Conservation (phyloP, 2,329 filamentous ascomycete genomes). For the Zymoseptoria crescenta region DNA sequence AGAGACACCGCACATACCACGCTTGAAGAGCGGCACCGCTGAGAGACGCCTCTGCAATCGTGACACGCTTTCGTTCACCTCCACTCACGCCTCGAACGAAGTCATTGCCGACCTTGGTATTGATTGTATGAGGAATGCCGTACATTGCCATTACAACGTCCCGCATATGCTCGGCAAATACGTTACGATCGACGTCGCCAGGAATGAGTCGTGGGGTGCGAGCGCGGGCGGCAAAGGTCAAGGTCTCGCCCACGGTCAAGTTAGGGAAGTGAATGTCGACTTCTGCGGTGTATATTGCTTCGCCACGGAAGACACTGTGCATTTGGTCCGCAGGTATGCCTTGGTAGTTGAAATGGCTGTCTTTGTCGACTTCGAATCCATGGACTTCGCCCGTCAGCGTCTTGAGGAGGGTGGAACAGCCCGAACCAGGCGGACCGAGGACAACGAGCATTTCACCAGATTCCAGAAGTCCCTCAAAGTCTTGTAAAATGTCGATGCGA, state of each 20-base stretch:
- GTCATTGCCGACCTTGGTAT: conserved; percentile 68
- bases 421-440: conserved; percentile 58
- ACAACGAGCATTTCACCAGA: conserved; percentile 71
- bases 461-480: conserved; percentile 61
- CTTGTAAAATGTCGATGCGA: conserved; percentile 53
- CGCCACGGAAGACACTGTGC: conserved; percentile 69
- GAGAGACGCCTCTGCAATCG: conserved; percentile 69
- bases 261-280: conserved; percentile 75
- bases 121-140: conserved; percentile 63
- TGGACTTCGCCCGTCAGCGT: conserved; percentile 76
- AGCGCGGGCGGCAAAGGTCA: conserved; percentile 67
- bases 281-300: conserved; percentile 81
- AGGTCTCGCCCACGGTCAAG: conserved; percentile 68
- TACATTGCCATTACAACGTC: conserved; percentile 71
- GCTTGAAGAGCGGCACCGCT: conserved; percentile 54
- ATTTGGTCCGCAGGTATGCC: conserved; percentile 66
- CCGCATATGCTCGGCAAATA: conserved; percentile 55
- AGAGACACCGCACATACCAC: conserved; percentile 50
- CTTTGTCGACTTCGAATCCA: conserved; percentile 64
- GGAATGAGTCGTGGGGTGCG: conserved; percentile 57
- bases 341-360: conserved; percentile 75
- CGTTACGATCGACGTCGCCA: conserved; percentile 46
- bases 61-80: conserved; percentile 71
- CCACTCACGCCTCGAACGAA: conserved; percentile 67
- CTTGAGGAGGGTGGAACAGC: conserved; percentile 79